Base-by-base conservation (phyloP, 1,284 basidiomycete species). In the Cryptococcus amylolentus region DNA sequence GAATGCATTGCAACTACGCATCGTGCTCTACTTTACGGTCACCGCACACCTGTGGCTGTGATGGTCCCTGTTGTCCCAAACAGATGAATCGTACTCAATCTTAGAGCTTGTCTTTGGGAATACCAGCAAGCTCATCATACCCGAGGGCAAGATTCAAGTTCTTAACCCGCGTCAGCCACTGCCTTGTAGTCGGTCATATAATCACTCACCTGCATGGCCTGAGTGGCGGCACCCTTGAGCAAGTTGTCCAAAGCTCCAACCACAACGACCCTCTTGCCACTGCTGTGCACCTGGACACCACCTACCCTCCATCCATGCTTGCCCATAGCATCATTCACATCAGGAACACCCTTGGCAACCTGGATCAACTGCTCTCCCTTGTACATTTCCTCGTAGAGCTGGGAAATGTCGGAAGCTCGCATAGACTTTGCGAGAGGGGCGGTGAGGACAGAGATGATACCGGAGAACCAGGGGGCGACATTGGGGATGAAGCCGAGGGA, bases 191-290 rank as follows among this genome's bases (percentile, higher is more conserved):
- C 27, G 41, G 26, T 52, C 28, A 18, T 27, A 28, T 23, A 23
- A 23, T 23, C 23, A 31, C 38, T 42, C 57, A 91, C 89, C 82
- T 94, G 92, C 58, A 98, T 72, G 76, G 94, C 98, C 78, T 98
- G 96, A 18, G 95, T 98, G 7, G 95, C 95, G 48, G 95, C 96
- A 10, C 95, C 95, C 77, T 98, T 98, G 60, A 98, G 81, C 57
- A 98, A 78, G 79, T 98, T 98, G 75, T 98, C 96, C 64, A 98
- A 77, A 0, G 91, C 91, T 54, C 91, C 88, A 12, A 96, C 91
- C 6, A 97, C 84, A 16, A 98, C 95, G 3, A 89, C 95, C 46
- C 95, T 81, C 69, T 91, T 88, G 1, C 91, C 89, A 42, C 83
- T 82, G 57, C 86, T 89, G 75, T 96, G 91, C 12, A 98, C 89